Base-by-base conservation (phyloP, 148 eudicot species). In the Cornus florida region DNA sequence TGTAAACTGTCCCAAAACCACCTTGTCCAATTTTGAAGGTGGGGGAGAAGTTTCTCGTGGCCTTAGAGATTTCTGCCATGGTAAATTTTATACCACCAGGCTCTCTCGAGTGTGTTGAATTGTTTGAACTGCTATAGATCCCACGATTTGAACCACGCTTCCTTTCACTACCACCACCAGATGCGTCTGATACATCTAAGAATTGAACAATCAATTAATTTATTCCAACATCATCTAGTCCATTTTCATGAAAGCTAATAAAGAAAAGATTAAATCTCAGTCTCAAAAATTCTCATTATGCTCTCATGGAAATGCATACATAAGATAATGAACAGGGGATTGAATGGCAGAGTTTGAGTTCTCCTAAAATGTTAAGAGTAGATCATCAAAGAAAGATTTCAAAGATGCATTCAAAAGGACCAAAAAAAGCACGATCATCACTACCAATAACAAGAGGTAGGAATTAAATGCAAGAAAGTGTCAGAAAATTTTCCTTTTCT, bases 1-100 rank as follows among this genome's bases (percentile, higher is more conserved):
- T 88, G 81, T 93, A 95, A 23, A 95, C 98, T 3, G 90, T 90
- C 28, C 97, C 97, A 68, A 93, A 95, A 43, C 98, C 98, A 16
- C 98, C 98, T 85, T 93, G 97, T 46, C 98, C 98, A 19, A 95
- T 85, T 87, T 90, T 93, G 13, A 86, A 84, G 41, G 86, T 74
- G 6, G 97, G 96, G 31, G 96, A 91, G 73, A 95, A 93, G 68
- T 90, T 89, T 32, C 74, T 84, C 13, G 98, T 95, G 65, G 93
- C 98, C 84, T 84, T 91, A 79, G 75, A 78, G 80, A 95, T 90
- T 65, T 90, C 87, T 19, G 79, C 83, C 83, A 95, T 77, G 82
- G 89, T 93, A 73, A 93, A 89, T 66, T 84, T 90, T 4, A 71
- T 57, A 79, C 79, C 85, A 75, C 89, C 89, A 16, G 83, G 87